Evolutionary conservation across 225 moss, liverwort and hornwort genomes (phyloP).

Genomic region (Lunularia cruciata): DNA sequence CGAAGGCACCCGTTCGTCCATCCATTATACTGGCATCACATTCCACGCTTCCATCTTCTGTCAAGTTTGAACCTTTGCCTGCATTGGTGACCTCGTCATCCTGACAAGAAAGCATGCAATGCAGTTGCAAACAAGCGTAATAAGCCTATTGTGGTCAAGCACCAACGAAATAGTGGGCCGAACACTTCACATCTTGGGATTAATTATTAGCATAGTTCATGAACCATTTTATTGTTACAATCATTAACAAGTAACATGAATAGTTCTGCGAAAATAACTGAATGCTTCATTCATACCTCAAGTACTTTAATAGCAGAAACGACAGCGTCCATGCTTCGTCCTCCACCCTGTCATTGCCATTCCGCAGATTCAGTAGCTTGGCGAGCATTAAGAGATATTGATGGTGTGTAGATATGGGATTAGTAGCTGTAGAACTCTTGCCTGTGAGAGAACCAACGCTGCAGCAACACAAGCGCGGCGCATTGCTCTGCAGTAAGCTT

Average conservation of each 20-base stretch:
- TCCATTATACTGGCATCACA: slow-evolving; percentile 98
- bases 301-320: slow-evolving; percentile 87
- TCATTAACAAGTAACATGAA: no score
- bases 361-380: no score
- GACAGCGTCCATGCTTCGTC: slow-evolving; percentile 80
- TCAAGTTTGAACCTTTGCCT: slow-evolving; percentile 89
- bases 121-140: not conserved
- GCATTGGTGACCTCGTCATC: slow-evolving; percentile 95
- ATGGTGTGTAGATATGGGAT: no score
- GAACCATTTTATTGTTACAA: no score
- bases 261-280: no score
- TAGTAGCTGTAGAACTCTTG: slow-evolving; percentile 22
- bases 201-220: no score
- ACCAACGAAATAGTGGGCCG: no score
- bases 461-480: slow-evolving; percentile 84
- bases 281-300: slow-evolving; percentile 55
- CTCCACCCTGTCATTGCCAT: slow-evolving; percentile 48
- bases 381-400: not conserved
- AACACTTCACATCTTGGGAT: no score
- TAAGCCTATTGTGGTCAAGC: no score
- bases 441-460: slow-evolving; percentile 64
- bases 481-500: slow-evolving; percentile 69
- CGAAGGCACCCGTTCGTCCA: slow-evolving; percentile 89
- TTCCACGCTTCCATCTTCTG: slow-evolving; percentile 87
- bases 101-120: slow-evolving; percentile 33